Conservation (phyloP, 2,329 filamentous ascomycete species). For the Ceratocystis huliohia region DNA sequence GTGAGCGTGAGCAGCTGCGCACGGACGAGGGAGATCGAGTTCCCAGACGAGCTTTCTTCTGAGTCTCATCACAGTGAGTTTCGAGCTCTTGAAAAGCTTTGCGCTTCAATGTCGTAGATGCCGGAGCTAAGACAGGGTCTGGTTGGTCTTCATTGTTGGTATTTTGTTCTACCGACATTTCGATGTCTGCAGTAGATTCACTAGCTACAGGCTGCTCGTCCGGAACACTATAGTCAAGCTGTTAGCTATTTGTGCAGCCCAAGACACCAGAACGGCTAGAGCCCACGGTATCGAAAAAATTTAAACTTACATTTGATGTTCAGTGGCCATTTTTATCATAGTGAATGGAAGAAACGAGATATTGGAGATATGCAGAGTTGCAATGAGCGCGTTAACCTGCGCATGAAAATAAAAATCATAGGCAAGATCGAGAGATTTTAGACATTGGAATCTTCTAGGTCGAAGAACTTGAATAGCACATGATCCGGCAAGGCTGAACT, state of each 20-base stretch:
- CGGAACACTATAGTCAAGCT: not conserved
- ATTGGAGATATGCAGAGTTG: no score
- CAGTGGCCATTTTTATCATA: not conserved
- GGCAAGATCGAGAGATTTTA: not conserved
- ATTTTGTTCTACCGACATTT: not conserved
- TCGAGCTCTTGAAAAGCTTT: conserved; percentile 15
- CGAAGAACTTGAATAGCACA: not conserved
- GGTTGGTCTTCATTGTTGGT: not conserved
- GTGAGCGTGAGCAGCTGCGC: not conserved
- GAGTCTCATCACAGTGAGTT: not conserved
- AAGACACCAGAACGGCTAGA: not conserved
- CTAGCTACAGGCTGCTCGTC: not conserved
- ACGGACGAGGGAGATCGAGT: not conserved
- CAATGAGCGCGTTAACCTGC: no score
- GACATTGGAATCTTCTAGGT: not conserved
- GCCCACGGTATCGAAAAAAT: not conserved
- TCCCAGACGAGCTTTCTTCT: conserved; percentile 16
- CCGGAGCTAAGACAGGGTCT: not conserved
- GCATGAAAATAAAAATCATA: no score
- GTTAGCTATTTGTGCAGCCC: not conserved
- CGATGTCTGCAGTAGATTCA: not conserved
- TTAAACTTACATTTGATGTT: not conserved
- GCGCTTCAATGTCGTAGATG: conserved; percentile 15
- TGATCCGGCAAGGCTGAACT: not conserved
- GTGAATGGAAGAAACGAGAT: not conserved